These are phyloP conservation scores for Trichoderma atroviride DNA, from an alignment of 2,329 filamentous ascomycete genomes.

Conservation along the genomic window DNA sequence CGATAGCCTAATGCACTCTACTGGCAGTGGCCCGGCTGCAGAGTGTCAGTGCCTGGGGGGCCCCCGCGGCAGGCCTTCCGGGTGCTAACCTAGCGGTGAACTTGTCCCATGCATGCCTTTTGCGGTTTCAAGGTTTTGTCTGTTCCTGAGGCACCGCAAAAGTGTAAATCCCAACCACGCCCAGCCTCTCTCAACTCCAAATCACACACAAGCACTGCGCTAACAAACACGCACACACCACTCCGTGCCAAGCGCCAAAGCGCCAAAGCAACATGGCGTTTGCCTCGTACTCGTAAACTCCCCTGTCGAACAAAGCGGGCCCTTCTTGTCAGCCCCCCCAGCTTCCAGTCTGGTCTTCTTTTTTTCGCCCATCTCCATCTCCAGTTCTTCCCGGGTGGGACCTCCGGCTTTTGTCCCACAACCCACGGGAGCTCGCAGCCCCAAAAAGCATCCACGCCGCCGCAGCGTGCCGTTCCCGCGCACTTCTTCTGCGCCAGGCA, in stretches of 20 bases:
- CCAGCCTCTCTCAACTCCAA: background rate
- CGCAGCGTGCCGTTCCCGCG: slow-evolving; percentile 27
- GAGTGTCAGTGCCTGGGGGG: slow-evolving; percentile 22
- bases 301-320: background rate
- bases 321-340: background rate
- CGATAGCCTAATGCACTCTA: slow-evolving; percentile 37
- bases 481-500: slow-evolving; percentile 23
- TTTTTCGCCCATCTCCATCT: slow-evolving; percentile 2
- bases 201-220: background rate
- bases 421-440: slow-evolving; percentile 26
- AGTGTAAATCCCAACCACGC: background rate
- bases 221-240: background rate
- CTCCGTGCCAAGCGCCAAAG: background rate
- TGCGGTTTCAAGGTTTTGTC: background rate
- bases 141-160: background rate
- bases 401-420: slow-evolving; percentile 27
- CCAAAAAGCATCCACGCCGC: slow-evolving; percentile 23
- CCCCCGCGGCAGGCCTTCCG: slow-evolving; percentile 26
- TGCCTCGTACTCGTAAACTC: slow-evolving; percentile 13
- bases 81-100: slow-evolving; percentile 20
- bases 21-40: slow-evolving; percentile 13
- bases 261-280: background rate
- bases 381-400: slow-evolving; percentile 22
- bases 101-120: background rate
- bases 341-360: background rate